Conservation (phyloP, 2,329 filamentous ascomycete genomes). For the Cephalotrichum gorgonifer region DNA sequence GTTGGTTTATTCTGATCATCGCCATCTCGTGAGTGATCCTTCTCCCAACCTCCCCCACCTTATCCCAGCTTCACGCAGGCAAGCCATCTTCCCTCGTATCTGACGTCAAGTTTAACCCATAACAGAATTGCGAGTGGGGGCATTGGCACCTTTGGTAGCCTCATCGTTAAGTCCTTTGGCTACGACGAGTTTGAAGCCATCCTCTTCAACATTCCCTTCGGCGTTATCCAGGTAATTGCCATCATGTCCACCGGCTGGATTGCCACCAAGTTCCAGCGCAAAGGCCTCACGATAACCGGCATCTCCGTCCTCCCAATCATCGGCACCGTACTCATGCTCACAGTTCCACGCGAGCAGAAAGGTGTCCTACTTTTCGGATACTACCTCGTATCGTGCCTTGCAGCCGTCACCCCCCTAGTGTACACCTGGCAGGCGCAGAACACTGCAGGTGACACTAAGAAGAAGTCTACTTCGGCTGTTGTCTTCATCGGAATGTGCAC, state of each 20-base stretch:
- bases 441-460: slow-evolving; percentile 60
- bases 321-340: slow-evolving; percentile 36
- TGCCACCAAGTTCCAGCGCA: slow-evolving; percentile 28
- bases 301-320: slow-evolving; percentile 25
- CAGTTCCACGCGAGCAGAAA: slow-evolving; percentile 32
- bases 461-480: slow-evolving; percentile 53
- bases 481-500: slow-evolving; percentile 55
- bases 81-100: too few relatives aligned
- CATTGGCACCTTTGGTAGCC: slow-evolving; percentile 45
- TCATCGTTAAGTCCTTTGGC: slow-evolving; percentile 50
- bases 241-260: slow-evolving; percentile 46
- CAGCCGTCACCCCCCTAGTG: slow-evolving; percentile 39
- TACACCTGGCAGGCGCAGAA: slow-evolving; percentile 53
- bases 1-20: slow-evolving; percentile 44
- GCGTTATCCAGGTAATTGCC: slow-evolving; percentile 46
- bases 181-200: slow-evolving; percentile 46
- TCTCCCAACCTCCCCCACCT: neutral
- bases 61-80: too few relatives aligned
- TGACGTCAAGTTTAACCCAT: neutral
- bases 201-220: slow-evolving; percentile 51
- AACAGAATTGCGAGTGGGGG: slow-evolving; percentile 41
- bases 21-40: slow-evolving; percentile 31
- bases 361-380: slow-evolving; percentile 39
- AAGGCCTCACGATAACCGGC: slow-evolving; percentile 30
- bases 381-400: slow-evolving; percentile 28